Evolutionary conservation across 164 flowering plant species (phyloP).

Genomic region (Akebia trifoliata): DNA sequence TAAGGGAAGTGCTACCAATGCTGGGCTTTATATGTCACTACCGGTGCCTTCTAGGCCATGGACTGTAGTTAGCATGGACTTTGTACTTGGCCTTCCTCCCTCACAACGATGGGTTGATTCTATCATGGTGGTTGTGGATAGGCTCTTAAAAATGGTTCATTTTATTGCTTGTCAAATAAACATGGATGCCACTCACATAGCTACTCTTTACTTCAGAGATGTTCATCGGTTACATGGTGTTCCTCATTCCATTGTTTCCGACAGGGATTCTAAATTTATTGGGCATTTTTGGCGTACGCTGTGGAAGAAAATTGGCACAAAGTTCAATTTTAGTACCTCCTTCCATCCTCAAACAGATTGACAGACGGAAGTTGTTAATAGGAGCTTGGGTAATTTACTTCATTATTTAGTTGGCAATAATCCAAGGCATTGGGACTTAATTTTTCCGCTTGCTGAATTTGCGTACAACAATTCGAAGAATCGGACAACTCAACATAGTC

Average conservation of each 20-base stretch:
- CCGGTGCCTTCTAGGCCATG: neutral
- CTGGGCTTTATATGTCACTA: neutral
- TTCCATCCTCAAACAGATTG: too few relatives aligned
- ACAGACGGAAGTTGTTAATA: too few relatives aligned
- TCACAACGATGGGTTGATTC: neutral
- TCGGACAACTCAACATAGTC: too few relatives aligned
- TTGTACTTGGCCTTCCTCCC: neutral
- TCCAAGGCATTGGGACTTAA: too few relatives aligned
- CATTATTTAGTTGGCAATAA: too few relatives aligned
- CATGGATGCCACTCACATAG: neutral
- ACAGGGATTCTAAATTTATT: neutral
- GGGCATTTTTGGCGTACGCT: neutral
- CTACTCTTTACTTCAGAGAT: neutral
- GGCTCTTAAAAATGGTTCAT: neutral
- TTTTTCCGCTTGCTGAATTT: too few relatives aligned
- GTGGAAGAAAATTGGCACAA: too few relatives aligned
- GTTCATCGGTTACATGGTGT: neutral
- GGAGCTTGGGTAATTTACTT: too few relatives aligned
- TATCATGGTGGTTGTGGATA: neutral
- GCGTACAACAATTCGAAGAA: too few relatives aligned
- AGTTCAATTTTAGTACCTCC: too few relatives aligned
- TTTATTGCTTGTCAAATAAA: neutral
- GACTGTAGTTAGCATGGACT: conserved; percentile 4
- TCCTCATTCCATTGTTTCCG: neutral
- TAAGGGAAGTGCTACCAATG: neutral